A percentile compares a stretch with the other conserved stretches of the same genome.
Conservation (phyloP, 1,139 yeast genomes). For the Nakaseomyces bracarensis region DNA sequence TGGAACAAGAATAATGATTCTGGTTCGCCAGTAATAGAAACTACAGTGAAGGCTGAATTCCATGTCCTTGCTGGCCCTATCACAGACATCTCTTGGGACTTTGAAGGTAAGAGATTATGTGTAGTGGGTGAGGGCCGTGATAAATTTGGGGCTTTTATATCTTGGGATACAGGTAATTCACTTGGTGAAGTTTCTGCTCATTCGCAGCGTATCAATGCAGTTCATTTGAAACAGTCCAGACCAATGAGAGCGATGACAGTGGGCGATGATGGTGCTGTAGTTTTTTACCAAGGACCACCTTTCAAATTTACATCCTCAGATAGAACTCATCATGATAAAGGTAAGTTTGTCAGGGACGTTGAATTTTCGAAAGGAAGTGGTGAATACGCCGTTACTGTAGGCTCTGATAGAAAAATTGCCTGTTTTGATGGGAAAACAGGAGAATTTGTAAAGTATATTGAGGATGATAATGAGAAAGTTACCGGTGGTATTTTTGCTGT, state of each 20-base stretch:
- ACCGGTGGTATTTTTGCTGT: slow-evolving; percentile 71
- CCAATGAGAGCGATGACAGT: slow-evolving; percentile 94
- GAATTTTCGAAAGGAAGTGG: slow-evolving; percentile 73
- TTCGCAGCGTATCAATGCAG: slow-evolving; percentile 75
- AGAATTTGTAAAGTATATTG: slow-evolving; percentile 49
- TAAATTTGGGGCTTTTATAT: slow-evolving; percentile 83
- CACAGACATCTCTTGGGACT: slow-evolving; percentile 86
- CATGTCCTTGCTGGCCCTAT: slow-evolving; percentile 77
- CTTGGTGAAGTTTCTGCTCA: slow-evolving; percentile 96
- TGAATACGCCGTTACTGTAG: slow-evolving; percentile 65
- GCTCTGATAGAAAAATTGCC: slow-evolving; percentile 72
- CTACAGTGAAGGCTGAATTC: slow-evolving; percentile 69
- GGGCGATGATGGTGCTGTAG: slow-evolving; percentile 77
- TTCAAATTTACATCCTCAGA: slow-evolving; percentile 72
- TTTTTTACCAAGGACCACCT: slow-evolving; percentile 88
- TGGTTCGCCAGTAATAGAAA: slow-evolving; percentile 34
- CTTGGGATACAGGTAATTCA: slow-evolving; percentile 91
- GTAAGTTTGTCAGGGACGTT: slow-evolving; percentile 74
- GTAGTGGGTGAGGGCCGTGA: slow-evolving; percentile 96
- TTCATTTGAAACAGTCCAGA: slow-evolving; percentile 75
- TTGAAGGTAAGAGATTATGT: slow-evolving; percentile 73
- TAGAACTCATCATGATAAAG: slow-evolving; percentile 53
- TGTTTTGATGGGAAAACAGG: slow-evolving; percentile 87
- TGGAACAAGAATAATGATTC: slow-evolving; percentile 18
- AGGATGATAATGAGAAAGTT: slow-evolving; percentile 43